Evolutionary conservation across 306 rosid genomes (phyloP), one percentile per base, ranked within the genome.

Genomic region (Dalbergia cochinchinensis): DNA sequence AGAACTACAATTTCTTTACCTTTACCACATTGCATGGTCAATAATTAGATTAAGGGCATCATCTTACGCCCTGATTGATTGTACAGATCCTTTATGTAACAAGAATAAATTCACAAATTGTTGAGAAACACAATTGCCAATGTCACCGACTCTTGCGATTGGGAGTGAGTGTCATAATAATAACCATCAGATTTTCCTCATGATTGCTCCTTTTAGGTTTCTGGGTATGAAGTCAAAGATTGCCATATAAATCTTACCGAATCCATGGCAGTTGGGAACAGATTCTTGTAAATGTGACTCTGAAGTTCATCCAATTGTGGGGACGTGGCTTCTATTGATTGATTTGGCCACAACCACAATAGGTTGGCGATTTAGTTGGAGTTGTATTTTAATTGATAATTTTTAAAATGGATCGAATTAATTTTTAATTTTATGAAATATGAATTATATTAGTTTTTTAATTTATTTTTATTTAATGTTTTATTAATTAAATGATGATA

Each of bases 211-310:
- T 65, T 64, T 51, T 65, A 7, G 16, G 57, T 57, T 55, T 64
- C 8, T 45, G 65, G 44, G 66, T 7, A 12, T 39, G 22, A 65
- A 71, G 69, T 78, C 76, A 58, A 65, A 73, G 72, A 65, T 55
- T 33, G 71, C 26, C 62, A 78, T 16, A 44, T 59, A 68, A 47
- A 79, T 69, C 69, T 69, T 33, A 76, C 80, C 83, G 80, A 77
- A 85, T 33, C 58, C 7, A 59, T 19, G 16, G 73, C 42, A 71
- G 85, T 80, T 76, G 85, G 83, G 67, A 71, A 42, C 20, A 58
- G 69, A 59, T 67, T 76, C 63, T 39, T 76, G 0, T 8, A 14
- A 78, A 51, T 73, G 86, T 78, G 80, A 60, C 53, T 20, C 10
- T 31, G n/a, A 58, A 41, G 65, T 61, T 77, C 64, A 82, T 73